These are phyloP conservation scores for Rhodosporidiobolus odoratus DNA, from an alignment of 768 basidiomycete genomes.

Conservation along the genomic window DNA sequence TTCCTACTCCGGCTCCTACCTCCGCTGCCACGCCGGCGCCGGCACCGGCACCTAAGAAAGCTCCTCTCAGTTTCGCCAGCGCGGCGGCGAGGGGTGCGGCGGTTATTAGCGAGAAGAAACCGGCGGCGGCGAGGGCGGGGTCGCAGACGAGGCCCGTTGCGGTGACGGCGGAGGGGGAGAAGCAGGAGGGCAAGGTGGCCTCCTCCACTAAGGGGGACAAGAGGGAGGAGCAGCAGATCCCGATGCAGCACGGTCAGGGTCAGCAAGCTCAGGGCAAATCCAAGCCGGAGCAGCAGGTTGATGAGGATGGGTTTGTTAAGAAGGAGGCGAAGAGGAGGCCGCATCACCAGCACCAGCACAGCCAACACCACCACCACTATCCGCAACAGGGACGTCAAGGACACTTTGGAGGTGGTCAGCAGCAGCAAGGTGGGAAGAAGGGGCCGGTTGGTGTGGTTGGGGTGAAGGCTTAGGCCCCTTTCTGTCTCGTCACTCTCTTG, in stretches of 20 bases:
- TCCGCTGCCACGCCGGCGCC: background rate
- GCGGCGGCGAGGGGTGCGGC: background rate
- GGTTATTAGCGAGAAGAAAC: background rate
- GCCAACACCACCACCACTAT: background rate
- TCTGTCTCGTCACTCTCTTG: too few species aligned
- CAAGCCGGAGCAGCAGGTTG: background rate
- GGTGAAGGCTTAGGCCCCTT: too few species aligned
- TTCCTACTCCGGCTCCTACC: background rate
- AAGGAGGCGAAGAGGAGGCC: background rate
- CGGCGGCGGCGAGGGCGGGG: background rate
- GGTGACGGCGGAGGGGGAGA: background rate
- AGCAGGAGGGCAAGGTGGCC: background rate
- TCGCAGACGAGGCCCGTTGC: background rate
- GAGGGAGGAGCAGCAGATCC: background rate
- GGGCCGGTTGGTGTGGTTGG: too few species aligned
- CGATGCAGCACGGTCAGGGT: background rate
- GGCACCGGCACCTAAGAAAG: background rate
- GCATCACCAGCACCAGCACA: background rate
- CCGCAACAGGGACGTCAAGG: background rate
- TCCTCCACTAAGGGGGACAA: background rate
- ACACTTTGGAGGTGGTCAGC: background rate
- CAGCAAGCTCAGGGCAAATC: background rate
- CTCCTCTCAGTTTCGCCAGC: background rate
- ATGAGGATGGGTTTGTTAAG: background rate
- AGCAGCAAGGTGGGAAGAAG: background rate